Evolutionary conservation across 2,329 filamentous ascomycete species (phyloP).

Genomic region (Trichoderma atroviride): DNA sequence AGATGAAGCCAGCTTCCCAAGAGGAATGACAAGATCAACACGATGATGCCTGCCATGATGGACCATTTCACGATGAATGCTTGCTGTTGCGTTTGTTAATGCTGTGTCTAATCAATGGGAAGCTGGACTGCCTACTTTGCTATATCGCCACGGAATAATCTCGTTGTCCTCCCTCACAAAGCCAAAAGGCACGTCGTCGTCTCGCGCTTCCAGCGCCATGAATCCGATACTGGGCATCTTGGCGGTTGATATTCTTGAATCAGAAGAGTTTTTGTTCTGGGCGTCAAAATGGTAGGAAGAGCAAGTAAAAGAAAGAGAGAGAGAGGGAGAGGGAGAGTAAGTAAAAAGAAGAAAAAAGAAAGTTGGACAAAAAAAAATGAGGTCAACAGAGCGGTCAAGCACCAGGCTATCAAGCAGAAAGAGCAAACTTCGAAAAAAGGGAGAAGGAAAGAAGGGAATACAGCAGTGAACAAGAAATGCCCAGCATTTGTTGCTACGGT

Average conservation of each 20-base stretch:
- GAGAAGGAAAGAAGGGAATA: background rate
- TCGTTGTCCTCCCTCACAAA: slow-evolving; percentile 19
- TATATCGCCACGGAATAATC: slow-evolving; percentile 38
- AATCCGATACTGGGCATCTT: slow-evolving; percentile 1
- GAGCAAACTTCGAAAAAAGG: background rate
- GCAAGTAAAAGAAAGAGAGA: background rate
- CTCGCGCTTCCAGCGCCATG: background rate
- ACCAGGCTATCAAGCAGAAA: background rate
- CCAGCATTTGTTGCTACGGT: background rate
- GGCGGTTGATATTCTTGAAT: background rate
- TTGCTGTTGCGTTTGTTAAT: slow-evolving; percentile 46
- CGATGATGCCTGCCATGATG: slow-evolving; percentile 64
- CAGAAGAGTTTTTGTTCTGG: background rate
- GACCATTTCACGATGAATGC: slow-evolving; percentile 72
- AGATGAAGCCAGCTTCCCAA: slow-evolving; percentile 72
- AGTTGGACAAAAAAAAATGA: background rate
- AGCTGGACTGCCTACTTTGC: slow-evolving; percentile 31
- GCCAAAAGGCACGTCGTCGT: slow-evolving; percentile 10
- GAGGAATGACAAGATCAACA: slow-evolving; percentile 63
- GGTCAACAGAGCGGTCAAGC: background rate
- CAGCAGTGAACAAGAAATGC: background rate
- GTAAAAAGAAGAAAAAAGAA: background rate
- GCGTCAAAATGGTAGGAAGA: background rate
- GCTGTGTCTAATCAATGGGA: background rate
- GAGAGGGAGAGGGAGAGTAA: background rate